phyloP scores from a whole-genome alignment of 768 basidiomycete genomes.

The Lepiota subincarnata region DNA sequence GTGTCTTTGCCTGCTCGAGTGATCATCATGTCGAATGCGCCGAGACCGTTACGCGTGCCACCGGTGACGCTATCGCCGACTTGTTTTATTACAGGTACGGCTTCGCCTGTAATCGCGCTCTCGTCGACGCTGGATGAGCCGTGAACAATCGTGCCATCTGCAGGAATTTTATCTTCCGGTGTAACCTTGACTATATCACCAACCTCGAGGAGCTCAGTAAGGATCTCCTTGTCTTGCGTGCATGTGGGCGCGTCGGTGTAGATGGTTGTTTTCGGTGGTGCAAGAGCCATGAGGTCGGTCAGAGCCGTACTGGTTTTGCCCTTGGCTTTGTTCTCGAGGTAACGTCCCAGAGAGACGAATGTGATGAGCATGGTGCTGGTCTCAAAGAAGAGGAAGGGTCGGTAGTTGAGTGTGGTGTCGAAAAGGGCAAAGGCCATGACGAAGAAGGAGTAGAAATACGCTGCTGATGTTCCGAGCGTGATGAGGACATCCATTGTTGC shows the following conservation, averaged over 20 bases:
- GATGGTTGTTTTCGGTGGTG: constrained; percentile 93
- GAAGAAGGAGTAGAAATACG: constrained; percentile 85
- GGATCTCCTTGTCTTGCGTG: constrained; percentile 82
- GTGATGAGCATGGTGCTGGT: constrained; percentile 98
- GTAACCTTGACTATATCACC: constrained; percentile 92
- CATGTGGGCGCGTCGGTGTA: constrained; percentile 83
- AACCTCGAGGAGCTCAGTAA: constrained; percentile 92
- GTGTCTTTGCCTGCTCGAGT: constrained; percentile 96
- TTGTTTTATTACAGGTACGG: constrained; percentile 82
- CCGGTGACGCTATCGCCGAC: constrained; percentile 87
- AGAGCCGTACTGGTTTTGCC: constrained; percentile 95
- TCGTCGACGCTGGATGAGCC: constrained; percentile 92
- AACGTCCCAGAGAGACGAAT: constrained; percentile 94
- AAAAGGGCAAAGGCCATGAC: constrained; percentile 63
- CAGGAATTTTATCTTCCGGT: constrained; percentile 94
- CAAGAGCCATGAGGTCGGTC: constrained; percentile 92
- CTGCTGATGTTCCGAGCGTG: constrained; percentile 90
- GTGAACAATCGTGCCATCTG: constrained; percentile 85
- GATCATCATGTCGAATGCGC: constrained; percentile 94
- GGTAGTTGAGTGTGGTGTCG: constrained; percentile 61
- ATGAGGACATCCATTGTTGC: constrained; percentile 99
- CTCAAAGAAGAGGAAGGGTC: constrained; percentile 93
- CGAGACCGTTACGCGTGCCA: constrained; percentile 93
- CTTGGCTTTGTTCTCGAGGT: constrained; percentile 94
- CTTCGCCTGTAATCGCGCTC: constrained; percentile 95